Percentiles rank a stretch among this genome's conserved stretches.
Conservation (phyloP, 441 rosid genomes). For the Pelargonium fulgidum region DNA sequence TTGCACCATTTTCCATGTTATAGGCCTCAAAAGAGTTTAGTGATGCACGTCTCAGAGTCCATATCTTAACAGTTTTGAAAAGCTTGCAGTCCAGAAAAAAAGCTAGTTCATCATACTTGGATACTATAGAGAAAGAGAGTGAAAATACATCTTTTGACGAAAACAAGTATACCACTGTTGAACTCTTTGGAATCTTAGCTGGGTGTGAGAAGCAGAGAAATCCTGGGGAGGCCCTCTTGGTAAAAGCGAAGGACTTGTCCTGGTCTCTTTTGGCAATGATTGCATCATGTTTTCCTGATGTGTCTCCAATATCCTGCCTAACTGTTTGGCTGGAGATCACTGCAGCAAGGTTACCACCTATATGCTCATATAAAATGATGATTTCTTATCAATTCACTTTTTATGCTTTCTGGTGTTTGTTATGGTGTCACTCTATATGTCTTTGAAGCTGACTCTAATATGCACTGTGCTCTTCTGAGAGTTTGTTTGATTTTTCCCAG, state of each 20-base stretch:
- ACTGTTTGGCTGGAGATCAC: slow-evolving; percentile 98
- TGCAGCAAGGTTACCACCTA: slow-evolving; percentile 71
- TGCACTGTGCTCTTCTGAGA: slow-evolving; percentile 5
- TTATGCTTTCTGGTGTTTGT: slow-evolving; percentile 8
- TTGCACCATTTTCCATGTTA: slow-evolving; percentile 21
- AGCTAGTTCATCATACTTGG: slow-evolving; percentile 47
- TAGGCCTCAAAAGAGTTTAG: slow-evolving; percentile 91
- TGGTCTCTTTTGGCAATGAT: slow-evolving; percentile 97
- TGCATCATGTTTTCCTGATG: slow-evolving; percentile 96
- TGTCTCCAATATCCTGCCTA: slow-evolving; percentile 76
- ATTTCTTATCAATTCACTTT: slow-evolving; percentile 3
- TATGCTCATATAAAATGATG: slow-evolving; percentile 15
- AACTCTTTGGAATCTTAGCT: slow-evolving; percentile 84
- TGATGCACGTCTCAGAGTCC: slow-evolving; percentile 84
- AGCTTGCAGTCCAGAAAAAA: slow-evolving; percentile 70
- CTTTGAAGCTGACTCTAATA: slow-evolving; percentile 2
- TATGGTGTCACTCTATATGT: neutral
- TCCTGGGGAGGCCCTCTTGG: slow-evolving; percentile 79
- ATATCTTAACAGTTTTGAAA: slow-evolving; percentile 77
- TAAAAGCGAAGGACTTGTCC: slow-evolving; percentile 87
- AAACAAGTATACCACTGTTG: slow-evolving; percentile 53
- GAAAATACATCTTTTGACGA: slow-evolving; percentile 49
- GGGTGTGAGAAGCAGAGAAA: slow-evolving; percentile 81
- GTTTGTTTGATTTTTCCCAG: neutral
- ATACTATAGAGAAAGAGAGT: slow-evolving; percentile 37